phyloP scores from a whole-genome alignment of 805 yeast genomes.

The Candida vartiovaarae region DNA sequence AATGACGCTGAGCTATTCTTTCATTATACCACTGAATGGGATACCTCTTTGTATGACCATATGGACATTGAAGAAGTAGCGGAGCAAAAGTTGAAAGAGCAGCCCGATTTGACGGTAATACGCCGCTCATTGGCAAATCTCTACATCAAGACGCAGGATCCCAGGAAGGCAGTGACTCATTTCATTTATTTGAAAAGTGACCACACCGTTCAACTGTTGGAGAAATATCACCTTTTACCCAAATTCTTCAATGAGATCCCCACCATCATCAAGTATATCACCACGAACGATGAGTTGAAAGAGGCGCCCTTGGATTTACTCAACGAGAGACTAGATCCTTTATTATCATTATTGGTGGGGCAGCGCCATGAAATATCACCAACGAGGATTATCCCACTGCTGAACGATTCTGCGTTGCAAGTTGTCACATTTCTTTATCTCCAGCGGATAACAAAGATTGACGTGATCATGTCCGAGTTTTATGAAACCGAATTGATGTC shows the following conservation, averaged over 20 bases:
- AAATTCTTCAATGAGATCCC: constrained; percentile 45
- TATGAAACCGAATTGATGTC: constrained; percentile 63
- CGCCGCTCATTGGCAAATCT: constrained; percentile 43
- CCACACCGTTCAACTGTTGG: constrained; percentile 48
- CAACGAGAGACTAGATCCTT: constrained; percentile 29
- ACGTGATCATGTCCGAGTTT: constrained; percentile 45
- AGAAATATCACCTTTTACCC: constrained; percentile 54
- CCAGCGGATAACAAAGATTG: constrained; percentile 47
- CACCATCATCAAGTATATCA: constrained; percentile 37
- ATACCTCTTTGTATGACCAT: constrained; percentile 42
- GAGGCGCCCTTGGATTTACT: constrained; percentile 27
- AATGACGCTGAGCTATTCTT: constrained; percentile 28
- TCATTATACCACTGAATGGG: constrained; percentile 50
- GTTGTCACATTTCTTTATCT: constrained; percentile 59
- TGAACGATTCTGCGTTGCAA: constrained; percentile 35
- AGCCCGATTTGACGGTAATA: constrained; percentile 25
- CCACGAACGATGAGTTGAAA: constrained; percentile 31
- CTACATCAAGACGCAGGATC: constrained; percentile 51
- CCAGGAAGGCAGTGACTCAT: constrained; percentile 57
- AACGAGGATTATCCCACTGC: constrained; percentile 36
- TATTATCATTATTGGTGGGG: constrained; percentile 50
- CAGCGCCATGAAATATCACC: constrained; percentile 64
- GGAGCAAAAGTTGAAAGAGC: constrained; percentile 36
- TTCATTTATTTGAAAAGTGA: constrained; percentile 50
- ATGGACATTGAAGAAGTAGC: constrained; percentile 31